Conservation (phyloP, 192 early-diverging fungal genomes). For the Tieghemiomyces parasiticus region DNA sequence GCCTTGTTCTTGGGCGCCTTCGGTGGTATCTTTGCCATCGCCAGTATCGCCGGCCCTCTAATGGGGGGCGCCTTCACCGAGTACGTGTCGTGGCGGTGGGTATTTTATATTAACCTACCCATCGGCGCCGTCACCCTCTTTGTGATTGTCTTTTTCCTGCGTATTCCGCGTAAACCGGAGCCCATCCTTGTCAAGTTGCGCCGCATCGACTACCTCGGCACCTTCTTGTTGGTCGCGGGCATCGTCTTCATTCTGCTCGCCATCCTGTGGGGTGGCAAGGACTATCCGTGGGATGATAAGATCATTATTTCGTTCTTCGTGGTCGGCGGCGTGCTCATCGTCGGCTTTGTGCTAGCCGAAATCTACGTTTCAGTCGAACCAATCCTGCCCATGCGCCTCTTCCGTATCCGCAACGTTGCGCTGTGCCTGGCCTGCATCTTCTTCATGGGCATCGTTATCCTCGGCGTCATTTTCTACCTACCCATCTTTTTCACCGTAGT, state of each 20-base stretch:
- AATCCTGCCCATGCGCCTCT: constrained; percentile 31
- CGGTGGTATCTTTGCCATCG: constrained; percentile 39
- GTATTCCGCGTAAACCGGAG: constrained; percentile 23
- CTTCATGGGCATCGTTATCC: constrained; percentile 39
- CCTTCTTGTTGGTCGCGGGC: constrained; percentile 28
- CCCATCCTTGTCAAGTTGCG: constrained; percentile 34
- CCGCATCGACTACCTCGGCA: constrained; percentile 43
- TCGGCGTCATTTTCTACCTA: constrained; percentile 39
- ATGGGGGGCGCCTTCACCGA: constrained; percentile 54
- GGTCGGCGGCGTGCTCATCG: constrained; percentile 13
- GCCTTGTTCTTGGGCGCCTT: constrained; percentile 21
- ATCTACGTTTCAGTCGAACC: constrained; percentile 38
- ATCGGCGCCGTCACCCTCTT: constrained; percentile 20
- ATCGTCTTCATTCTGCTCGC: constrained; percentile 39
- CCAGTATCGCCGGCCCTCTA: constrained; percentile 48
- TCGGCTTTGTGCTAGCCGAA: constrained; percentile 18
- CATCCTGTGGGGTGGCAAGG: constrained; percentile 41
- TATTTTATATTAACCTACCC: constrained; percentile 37
- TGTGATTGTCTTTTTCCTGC: constrained; percentile 31
- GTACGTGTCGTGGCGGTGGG: constrained; percentile 53
- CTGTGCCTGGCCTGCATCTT: constrained; percentile 30
- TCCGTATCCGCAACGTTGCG: constrained; percentile 38
- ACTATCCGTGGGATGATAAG: constrained; percentile 39
- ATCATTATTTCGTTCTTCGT: constrained; percentile 37
- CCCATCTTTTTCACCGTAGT: constrained; percentile 52